Base-by-base conservation (phyloP, 2,329 filamentous ascomycete genomes). In the Exophiala mesophila region DNA sequence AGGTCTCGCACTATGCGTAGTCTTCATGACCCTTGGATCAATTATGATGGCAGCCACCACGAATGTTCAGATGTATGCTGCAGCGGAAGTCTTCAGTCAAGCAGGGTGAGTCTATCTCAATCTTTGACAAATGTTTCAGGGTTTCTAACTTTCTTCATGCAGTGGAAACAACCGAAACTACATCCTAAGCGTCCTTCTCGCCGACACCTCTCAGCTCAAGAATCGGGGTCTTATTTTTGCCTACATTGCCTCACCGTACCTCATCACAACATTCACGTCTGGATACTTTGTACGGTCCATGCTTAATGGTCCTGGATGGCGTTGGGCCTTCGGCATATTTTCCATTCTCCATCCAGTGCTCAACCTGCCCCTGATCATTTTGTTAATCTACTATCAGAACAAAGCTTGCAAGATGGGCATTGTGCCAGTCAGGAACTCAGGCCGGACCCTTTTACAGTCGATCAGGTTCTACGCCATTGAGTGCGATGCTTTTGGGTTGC, bases 1-100 rank as follows among this genome's bases (percentile, higher is more conserved):
- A 51, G 77, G 72, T 13, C 69, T 76, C 42, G 39, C 65, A 2
- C 16, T 75, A 19, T 70, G 70, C 53, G 54, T 73, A 1, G 37
- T 59, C 4, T 50, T 69, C 42, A 65, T 65, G 54, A 65, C 68
- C 0, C 37, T 68, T 0, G 49, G 73, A 6, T 61, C 79, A 24
- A 66, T 78, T 50, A 71, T 83, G 64, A 78, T 80, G 63, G 80
- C 80, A 3, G 68, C 65, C 2, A 80, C 75, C 59, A 65, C 69
- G 3, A 74, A 74, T 48, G 71, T 82, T 12, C 60, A 74, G 51
- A 75, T 72, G 1, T 83, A 80, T 56, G 72, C 74, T 31, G 78
- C 78, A 1, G 77, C 75, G 2, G 70, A 77, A 29, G 73, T 80
- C 3, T 74, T 82, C 47, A 32, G 29, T 15, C 29, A 32, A 62